phyloP scores from a whole-genome alignment of 2,329 filamentous ascomycete species.

The Aspergillus proliferans region DNA sequence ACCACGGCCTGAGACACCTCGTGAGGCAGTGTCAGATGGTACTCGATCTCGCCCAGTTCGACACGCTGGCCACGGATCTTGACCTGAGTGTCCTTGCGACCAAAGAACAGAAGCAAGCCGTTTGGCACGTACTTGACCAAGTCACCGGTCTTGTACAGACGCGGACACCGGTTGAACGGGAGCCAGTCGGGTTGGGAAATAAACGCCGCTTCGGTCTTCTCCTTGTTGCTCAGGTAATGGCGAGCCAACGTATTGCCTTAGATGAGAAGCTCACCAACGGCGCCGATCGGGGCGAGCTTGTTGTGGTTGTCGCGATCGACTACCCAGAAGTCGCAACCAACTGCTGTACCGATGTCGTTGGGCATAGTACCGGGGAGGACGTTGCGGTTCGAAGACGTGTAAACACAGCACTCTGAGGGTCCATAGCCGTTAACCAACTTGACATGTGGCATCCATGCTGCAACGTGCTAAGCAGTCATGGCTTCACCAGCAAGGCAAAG shows the following conservation, averaged over 20 bases:
- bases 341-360: constrained; percentile 10
- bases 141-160: constrained; percentile 16
- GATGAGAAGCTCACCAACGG: constrained; percentile 19
- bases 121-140: constrained; percentile 11
- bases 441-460: neutral
- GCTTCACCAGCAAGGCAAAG: neutral
- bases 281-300: constrained; percentile 10
- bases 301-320: constrained; percentile 20
- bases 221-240: constrained; percentile 26
- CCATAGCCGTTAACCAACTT: constrained; percentile 15
- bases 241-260: constrained; percentile 25
- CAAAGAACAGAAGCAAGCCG: constrained; percentile 12
- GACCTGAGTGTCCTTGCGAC: constrained; percentile 12
- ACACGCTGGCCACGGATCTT: constrained; percentile 19
- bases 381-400: constrained; percentile 1
- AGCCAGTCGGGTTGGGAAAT: constrained; percentile 15
- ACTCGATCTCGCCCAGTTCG: constrained; percentile 14
- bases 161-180: neutral
- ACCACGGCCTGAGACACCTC: constrained; percentile 1
- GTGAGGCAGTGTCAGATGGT: neutral
- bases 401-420: constrained; percentile 28
- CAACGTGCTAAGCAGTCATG: neutral
- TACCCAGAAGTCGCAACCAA: constrained; percentile 19
- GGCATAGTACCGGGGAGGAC: neutral
- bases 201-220: constrained; percentile 20